Percentiles rank a stretch among this genome's conserved stretches.
phyloP scores from a whole-genome alignment of 2,329 filamentous ascomycete genomes.

The Penicillium hordei region DNA sequence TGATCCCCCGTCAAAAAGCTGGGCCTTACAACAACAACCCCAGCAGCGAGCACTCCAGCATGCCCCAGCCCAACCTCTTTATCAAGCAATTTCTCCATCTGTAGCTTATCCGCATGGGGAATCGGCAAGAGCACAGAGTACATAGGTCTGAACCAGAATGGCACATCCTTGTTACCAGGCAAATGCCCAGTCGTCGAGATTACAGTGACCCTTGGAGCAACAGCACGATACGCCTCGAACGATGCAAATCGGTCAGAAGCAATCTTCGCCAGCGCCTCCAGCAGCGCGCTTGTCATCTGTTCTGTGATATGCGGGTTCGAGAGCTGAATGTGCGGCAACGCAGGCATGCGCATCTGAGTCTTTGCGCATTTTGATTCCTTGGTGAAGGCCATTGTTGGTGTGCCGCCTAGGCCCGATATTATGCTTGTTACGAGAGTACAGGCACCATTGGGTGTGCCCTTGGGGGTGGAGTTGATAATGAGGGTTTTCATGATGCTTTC shows the following conservation, averaged over 20 bases:
- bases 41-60: slow-evolving; percentile 14
- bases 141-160: slow-evolving; percentile 30
- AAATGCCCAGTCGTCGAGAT: slow-evolving; percentile 37
- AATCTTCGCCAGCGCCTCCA: slow-evolving; percentile 26
- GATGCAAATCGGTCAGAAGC: neutral
- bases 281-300: slow-evolving; percentile 27
- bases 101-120: slow-evolving; percentile 39
- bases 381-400: slow-evolving; percentile 22
- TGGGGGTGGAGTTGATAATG: slow-evolving; percentile 15
- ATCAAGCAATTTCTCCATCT: slow-evolving; percentile 34
- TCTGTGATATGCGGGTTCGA: slow-evolving; percentile 38
- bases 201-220: slow-evolving; percentile 27
- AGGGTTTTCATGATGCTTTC: slow-evolving; percentile 41
- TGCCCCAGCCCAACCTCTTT: slow-evolving; percentile 13
- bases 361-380: slow-evolving; percentile 7
- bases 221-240: slow-evolving; percentile 4
- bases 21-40: slow-evolving; percentile 33
- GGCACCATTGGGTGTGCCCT: slow-evolving; percentile 4
- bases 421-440: slow-evolving; percentile 44
- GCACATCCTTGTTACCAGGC: slow-evolving; percentile 30
- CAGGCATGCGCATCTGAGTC: slow-evolving; percentile 8
- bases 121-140: slow-evolving; percentile 31
- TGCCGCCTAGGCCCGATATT: slow-evolving; percentile 49
- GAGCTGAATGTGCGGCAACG: slow-evolving; percentile 25
- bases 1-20: slow-evolving; percentile 37